Conservation (phyloP, 2,329 filamentous ascomycete species). For the Arthrobotrys sinensis region DNA sequence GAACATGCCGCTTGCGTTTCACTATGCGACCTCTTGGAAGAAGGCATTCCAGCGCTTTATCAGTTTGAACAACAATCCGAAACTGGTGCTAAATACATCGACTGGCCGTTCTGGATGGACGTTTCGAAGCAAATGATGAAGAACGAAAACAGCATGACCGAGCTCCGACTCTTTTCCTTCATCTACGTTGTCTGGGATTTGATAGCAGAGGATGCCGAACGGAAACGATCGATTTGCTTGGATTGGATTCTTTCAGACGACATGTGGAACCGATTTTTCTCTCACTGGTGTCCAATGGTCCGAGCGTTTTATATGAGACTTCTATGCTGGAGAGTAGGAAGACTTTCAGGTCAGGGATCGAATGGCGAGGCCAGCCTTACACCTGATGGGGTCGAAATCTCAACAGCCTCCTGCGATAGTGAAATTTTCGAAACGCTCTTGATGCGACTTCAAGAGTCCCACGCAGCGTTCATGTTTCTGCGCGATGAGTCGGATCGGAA, state of each 20-base stretch:
- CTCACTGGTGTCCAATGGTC: slow-evolving; percentile 96
- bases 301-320: slow-evolving; percentile 92
- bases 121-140: slow-evolving; percentile 84
- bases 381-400: slow-evolving; percentile 47
- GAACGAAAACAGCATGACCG: slow-evolving; percentile 90
- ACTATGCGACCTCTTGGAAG: slow-evolving; percentile 91
- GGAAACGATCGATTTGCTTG: slow-evolving; percentile 80
- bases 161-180: slow-evolving; percentile 86
- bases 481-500: slow-evolving; percentile 47
- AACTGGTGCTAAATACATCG: slow-evolving; percentile 71
- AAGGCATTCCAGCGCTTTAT: slow-evolving; percentile 79
- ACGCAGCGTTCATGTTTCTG: slow-evolving; percentile 36
- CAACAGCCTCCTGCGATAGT: slow-evolving; percentile 75
- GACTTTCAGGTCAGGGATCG: slow-evolving; percentile 70
- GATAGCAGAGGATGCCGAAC: slow-evolving; percentile 75
- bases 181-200: slow-evolving; percentile 85
- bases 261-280: slow-evolving; percentile 86
- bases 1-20: slow-evolving; percentile 88
- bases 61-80: slow-evolving; percentile 65
- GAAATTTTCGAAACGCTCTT: slow-evolving; percentile 70
- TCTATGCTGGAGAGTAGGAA: slow-evolving; percentile 88
- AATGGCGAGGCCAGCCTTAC: slow-evolving; percentile 41
- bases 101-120: slow-evolving; percentile 88
- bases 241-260: slow-evolving; percentile 82
- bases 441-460: slow-evolving; percentile 41